phyloP scores from a whole-genome alignment of 2,329 filamentous ascomycete genomes.

The Plectosphaerella cucumerina region DNA sequence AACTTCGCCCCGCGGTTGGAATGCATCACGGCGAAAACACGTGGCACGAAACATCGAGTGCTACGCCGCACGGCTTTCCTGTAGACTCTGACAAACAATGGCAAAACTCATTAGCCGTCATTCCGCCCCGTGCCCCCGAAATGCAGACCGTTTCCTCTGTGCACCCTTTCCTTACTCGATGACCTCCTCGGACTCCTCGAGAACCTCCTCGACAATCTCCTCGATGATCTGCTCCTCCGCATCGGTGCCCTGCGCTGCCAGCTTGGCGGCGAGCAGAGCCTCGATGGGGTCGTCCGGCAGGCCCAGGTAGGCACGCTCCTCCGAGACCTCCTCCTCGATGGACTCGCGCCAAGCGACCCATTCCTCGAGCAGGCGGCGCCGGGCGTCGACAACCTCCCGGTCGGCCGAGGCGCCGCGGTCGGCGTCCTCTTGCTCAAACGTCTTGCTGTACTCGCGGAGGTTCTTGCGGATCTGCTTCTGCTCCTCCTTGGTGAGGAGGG shows the following conservation, averaged over 20 bases:
- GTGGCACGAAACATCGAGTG: neutral
- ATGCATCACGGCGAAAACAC: neutral
- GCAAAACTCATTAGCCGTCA: constrained; percentile 1
- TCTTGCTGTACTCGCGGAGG: constrained; percentile 89
- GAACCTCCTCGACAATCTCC: constrained; percentile 79
- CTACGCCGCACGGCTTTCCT: constrained; percentile 1
- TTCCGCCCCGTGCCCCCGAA: neutral
- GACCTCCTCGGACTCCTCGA: constrained; percentile 81
- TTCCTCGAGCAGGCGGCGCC: constrained; percentile 77
- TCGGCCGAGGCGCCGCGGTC: constrained; percentile 93
- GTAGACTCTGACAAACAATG: constrained; percentile 1
- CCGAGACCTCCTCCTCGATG: constrained; percentile 65
- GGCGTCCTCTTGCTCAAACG: constrained; percentile 92
- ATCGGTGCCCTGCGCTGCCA: constrained; percentile 46
- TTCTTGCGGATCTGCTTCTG: constrained; percentile 98
- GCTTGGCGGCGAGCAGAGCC: constrained; percentile 54
- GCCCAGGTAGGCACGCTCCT: constrained; percentile 66
- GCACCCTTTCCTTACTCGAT: constrained; percentile 24
- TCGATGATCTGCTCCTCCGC: constrained; percentile 79
- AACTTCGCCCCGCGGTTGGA: neutral
- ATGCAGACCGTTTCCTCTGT: neutral
- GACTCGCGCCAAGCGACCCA: constrained; percentile 81
- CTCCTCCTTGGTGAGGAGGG: constrained; percentile 93
- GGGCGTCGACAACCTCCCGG: constrained; percentile 85
- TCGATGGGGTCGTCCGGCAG: constrained; percentile 63